phyloP scores from a whole-genome alignment of 1,284 basidiomycete species.

The Boletus semigastroideus region DNA sequence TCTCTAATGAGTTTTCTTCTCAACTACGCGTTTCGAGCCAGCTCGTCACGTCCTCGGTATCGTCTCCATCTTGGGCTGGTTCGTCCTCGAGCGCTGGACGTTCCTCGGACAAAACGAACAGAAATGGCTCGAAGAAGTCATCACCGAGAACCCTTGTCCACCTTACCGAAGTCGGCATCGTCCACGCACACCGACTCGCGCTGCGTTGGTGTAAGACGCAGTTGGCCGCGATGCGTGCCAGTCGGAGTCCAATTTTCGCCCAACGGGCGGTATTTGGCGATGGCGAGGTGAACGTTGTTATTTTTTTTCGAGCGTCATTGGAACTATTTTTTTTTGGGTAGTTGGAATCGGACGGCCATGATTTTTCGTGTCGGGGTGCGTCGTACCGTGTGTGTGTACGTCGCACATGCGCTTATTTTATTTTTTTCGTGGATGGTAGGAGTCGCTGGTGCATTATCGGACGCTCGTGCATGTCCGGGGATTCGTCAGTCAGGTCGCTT shows the following conservation, averaged over 20 bases:
- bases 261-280: constrained; percentile 37
- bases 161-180: constrained; percentile 42
- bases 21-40: neutral
- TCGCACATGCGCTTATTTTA: neutral
- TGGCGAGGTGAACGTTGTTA: constrained; percentile 28
- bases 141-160: constrained; percentile 48
- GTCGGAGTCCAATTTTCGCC: constrained; percentile 40
- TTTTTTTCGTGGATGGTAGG: constrained; percentile 34
- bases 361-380: constrained; percentile 70
- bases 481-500: constrained; percentile 77
- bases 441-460: constrained; percentile 58
- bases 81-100: constrained; percentile 70
- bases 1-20: neutral
- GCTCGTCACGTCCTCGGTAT: constrained; percentile 65
- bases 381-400: neutral
- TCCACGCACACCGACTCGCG: constrained; percentile 27
- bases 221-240: constrained; percentile 17
- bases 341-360: constrained; percentile 76
- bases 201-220: constrained; percentile 23
- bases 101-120: constrained; percentile 66
- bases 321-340: constrained; percentile 25
- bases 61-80: constrained; percentile 75
- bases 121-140: constrained; percentile 71
- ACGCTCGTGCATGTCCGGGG: constrained; percentile 67
- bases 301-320: too few species aligned